A percentile compares a stretch with the other conserved stretches of the same genome.
phyloP scores from a whole-genome alignment of 164 flowering plant species.

The Magnolia officinalis region DNA sequence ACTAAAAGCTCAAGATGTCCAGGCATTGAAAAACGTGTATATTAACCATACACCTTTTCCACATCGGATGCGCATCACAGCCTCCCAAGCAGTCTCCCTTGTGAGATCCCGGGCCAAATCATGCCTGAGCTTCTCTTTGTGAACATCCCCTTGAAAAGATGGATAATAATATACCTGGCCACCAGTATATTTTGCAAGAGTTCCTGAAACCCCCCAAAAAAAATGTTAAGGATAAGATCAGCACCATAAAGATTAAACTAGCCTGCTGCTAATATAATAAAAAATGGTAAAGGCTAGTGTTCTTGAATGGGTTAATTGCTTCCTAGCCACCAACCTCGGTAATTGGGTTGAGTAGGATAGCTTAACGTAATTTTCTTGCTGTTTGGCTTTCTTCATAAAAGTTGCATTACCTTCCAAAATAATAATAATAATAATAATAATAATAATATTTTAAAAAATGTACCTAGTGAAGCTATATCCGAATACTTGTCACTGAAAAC shows the following conservation, averaged over 20 bases:
- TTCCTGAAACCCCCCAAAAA: constrained; percentile 41
- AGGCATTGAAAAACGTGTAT: not conserved
- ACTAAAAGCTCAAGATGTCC: not conserved
- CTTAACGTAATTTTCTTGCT: no score
- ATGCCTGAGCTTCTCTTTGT: constrained; percentile 69
- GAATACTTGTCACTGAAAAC: constrained; percentile 94
- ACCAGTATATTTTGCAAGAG: constrained; percentile 93
- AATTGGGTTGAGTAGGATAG: no score
- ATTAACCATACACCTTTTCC: constrained; percentile 70
- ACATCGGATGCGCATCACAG: constrained; percentile 96
- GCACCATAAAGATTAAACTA: not conserved
- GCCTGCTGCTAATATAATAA: not conserved
- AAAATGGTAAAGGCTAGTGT: no score
- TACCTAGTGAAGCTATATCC: constrained; percentile 95
- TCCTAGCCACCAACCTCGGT: no score
- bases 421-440: no score
- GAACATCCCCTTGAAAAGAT: constrained; percentile 54
- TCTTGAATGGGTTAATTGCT: no score
- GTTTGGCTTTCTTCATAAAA: no score
- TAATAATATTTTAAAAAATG: not conserved
- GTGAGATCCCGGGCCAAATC: constrained; percentile 89
- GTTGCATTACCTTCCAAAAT: not conserved
- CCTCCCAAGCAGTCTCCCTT: constrained; percentile 99
- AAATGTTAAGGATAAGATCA: not conserved
- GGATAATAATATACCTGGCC: constrained; percentile 93